Conservation (phyloP, 352 stramenopile species). For the Bremia lactucae region DNA sequence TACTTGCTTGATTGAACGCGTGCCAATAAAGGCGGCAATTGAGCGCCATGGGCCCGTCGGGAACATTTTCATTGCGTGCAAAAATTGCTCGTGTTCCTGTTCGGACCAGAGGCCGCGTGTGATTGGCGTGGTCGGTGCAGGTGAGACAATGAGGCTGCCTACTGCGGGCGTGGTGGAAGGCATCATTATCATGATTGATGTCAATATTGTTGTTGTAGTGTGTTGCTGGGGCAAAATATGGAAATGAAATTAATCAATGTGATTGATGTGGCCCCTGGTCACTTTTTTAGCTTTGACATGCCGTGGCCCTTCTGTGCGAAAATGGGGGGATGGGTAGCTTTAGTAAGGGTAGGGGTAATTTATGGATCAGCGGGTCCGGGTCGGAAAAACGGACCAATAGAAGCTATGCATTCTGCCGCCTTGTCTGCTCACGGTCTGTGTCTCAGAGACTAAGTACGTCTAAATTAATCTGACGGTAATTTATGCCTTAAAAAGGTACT, state of each 20-base stretch:
- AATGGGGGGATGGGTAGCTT: slow-evolving; percentile 12
- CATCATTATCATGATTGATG: slow-evolving; percentile 21
- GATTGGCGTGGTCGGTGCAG: slow-evolving; percentile 22
- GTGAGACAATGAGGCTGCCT: slow-evolving; percentile 11
- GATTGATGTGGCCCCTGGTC: slow-evolving; percentile 13
- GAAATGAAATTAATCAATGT: slow-evolving; percentile 27
- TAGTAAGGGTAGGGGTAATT: slow-evolving; percentile 15
- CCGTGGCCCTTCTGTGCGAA: slow-evolving; percentile 9
- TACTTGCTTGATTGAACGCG: slow-evolving; percentile 73
- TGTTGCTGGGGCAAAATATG: slow-evolving; percentile 22
- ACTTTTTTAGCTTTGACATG: slow-evolving; percentile 29
- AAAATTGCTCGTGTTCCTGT: slow-evolving; percentile 70
- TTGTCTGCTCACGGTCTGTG: slow-evolving; percentile 21
- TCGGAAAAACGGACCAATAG: slow-evolving; percentile 24
- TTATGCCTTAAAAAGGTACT: too few relatives aligned
- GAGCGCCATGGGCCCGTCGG: slow-evolving; percentile 60
- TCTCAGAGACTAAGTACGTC: slow-evolving; percentile 21
- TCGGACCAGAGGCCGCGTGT: slow-evolving; percentile 65
- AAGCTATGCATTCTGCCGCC: slow-evolving; percentile 15
- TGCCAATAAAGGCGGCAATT: slow-evolving; percentile 66
- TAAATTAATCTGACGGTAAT: slow-evolving; percentile 26
- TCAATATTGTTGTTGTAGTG: slow-evolving; percentile 13
- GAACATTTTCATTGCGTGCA: slow-evolving; percentile 77
- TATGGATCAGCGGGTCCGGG: slow-evolving; percentile 18
- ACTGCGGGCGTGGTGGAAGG: slow-evolving; percentile 13